These are phyloP conservation scores for Blumeriella jaapii DNA, from an alignment of 2,329 filamentous ascomycete species.

Conservation along the genomic window DNA sequence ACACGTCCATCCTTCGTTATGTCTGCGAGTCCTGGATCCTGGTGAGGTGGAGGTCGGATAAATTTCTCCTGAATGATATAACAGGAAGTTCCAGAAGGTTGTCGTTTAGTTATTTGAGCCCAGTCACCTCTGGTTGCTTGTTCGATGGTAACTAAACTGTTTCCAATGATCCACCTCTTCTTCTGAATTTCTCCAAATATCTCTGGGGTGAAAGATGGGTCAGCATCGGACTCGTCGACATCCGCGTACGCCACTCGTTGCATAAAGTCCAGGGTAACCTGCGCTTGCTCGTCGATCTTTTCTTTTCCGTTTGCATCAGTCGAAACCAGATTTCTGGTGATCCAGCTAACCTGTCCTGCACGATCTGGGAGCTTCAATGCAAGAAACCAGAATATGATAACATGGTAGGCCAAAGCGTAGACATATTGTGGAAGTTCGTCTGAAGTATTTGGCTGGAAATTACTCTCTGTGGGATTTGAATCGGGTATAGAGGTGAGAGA, in stretches of 20 bases:
- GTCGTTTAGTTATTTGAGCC: constrained; percentile 59
- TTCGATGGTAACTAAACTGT: constrained; percentile 63
- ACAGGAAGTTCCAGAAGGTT: constrained; percentile 54
- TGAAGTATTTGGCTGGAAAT: constrained; percentile 32
- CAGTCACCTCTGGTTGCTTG: constrained; percentile 55
- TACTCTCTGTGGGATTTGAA: constrained; percentile 32
- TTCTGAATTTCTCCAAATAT: constrained; percentile 55
- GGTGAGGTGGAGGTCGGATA: constrained; percentile 44
- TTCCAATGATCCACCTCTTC: constrained; percentile 61
- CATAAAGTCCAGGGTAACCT: constrained; percentile 93
- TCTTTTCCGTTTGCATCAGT: constrained; percentile 64
- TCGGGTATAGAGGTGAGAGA: constrained; percentile 27
- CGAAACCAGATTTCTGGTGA: constrained; percentile 72
- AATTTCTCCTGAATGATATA: constrained; percentile 45
- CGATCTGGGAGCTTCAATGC: constrained; percentile 77
- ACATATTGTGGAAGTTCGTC: constrained; percentile 89
- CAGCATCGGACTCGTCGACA: constrained; percentile 61
- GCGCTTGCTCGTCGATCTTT: constrained; percentile 78
- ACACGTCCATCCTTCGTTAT: constrained; percentile 38
- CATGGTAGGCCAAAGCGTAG: constrained; percentile 85
- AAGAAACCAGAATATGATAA: constrained; percentile 95
- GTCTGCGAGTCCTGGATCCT: constrained; percentile 38
- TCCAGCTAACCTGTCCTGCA: constrained; percentile 77
- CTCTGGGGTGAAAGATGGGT: constrained; percentile 52
- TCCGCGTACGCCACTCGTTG: constrained; percentile 79